Base-by-base conservation (phyloP, 805 yeast genomes). In the Pichia pseudocactophila region DNA sequence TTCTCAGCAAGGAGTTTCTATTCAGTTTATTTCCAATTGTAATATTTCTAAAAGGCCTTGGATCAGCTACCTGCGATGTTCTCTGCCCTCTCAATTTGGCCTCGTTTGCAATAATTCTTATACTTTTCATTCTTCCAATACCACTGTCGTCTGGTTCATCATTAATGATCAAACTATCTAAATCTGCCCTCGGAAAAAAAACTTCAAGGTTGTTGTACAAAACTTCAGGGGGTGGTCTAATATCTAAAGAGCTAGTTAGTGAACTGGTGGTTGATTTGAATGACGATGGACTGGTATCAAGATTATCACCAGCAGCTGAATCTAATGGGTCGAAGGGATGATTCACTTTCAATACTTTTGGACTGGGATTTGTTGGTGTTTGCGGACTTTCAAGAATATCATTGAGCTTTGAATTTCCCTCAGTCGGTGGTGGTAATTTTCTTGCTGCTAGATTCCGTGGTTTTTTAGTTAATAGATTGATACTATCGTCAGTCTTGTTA, bases 141-240 rank as follows among this genome's bases (percentile, higher is more conserved):
- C 62, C 62, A 17, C 65, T 62, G 69, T 71, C 52, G 64, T 65
- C 45, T 13, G 42, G 33, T 1, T 35, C 40, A 49, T 83, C 95
- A 47, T 75, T 77, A 19, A 90, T 75, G 28, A 92, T 86, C 2
- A 97, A 95, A 53, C 82, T 83, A 58, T 92, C 99, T 46, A 92
- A 70, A 61, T 90, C 90, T 0, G 97, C 80, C 52, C 83, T 74
- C 0, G 98, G 98, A 69, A 92, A 92, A 58, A 84, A 92, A 55
- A 76, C 76, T 51, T 92, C 99, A 48, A 92, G 72, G 53, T 92
- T 89, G 43, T 87, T 86, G 58, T 89, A 92, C 26, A 92, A 82
- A 34, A 85, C 94, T 55, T 90, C 97, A 1, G 95, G 82, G 0
- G 97, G 88, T 2, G 99, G 99, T 58, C 99, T 77, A 13, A 92